These are phyloP conservation scores for Hanseniaspora osmophila DNA, from an alignment of 805 yeast genomes.

Conservation along the genomic window DNA sequence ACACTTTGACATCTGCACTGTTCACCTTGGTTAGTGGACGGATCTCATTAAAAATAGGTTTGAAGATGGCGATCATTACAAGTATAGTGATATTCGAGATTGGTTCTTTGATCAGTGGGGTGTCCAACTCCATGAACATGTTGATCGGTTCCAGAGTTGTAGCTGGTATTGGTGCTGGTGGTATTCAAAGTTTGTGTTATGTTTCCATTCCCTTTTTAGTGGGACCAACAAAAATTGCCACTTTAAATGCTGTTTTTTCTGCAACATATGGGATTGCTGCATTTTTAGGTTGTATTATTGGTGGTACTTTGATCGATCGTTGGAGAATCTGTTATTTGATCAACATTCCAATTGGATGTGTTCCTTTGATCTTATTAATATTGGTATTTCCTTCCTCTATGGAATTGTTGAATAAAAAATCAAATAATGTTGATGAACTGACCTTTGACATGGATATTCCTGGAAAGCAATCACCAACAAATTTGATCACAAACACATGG, in stretches of 20 bases:
- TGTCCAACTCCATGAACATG: constrained; percentile 40
- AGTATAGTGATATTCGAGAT: constrained; percentile 42
- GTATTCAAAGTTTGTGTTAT: constrained; percentile 41
- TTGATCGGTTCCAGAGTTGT: constrained; percentile 59
- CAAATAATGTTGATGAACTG: too few relatives aligned
- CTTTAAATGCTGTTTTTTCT: constrained; percentile 7
- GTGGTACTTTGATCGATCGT: constrained; percentile 46
- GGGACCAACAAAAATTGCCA: constrained; percentile 8
- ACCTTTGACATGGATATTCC: too few relatives aligned
- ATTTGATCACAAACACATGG: neutral
- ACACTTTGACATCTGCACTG: constrained; percentile 38
- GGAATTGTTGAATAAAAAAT: too few relatives aligned
- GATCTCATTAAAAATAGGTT: constrained; percentile 41
- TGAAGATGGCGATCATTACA: constrained; percentile 34
- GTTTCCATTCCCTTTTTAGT: constrained; percentile 33
- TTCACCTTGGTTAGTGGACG: constrained; percentile 46
- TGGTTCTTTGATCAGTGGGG: constrained; percentile 49
- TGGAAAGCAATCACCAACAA: neutral
- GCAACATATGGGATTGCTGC: constrained; percentile 32
- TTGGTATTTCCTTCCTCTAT: constrained; percentile 5
- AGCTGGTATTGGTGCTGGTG: constrained; percentile 62
- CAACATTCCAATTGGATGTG: constrained; percentile 53
- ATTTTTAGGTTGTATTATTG: constrained; percentile 49
- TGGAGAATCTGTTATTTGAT: constrained; percentile 73
- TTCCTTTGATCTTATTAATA: constrained; percentile 10